Evolutionary conservation across 116 monocot species (phyloP), one percentile per base, ranked within the genome.

Genomic region (Papilionanthe hybrid): DNA sequence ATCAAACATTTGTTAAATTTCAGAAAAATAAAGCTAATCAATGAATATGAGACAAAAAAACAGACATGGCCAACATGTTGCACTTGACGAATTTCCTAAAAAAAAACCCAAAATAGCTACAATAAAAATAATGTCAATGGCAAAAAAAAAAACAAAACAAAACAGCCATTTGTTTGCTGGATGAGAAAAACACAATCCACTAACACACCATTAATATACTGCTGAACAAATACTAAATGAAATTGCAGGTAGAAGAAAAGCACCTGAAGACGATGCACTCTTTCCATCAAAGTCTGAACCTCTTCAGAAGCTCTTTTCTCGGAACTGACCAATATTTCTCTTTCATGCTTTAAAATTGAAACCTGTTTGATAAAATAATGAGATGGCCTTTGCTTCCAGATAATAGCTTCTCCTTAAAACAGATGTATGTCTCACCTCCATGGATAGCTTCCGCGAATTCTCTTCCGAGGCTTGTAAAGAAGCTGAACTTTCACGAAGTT

Each of bases 231-330:
- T n/a, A 20, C 30, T 41, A 72, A 23, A 76, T 7, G 18, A 45
- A 72, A 69, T 4, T 84, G 12, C 66, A 65, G 1, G 11, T 8
- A 78, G 50, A 55, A 67, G 56, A 78, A 27, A 30, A 29, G 5
- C 19, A 92, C 96, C 90, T 97, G 97, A 78, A 98, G 91, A 5
- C 93, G 89, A 79, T 86, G 83, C 23, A 91, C 84, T 87, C 92
- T 90, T 81, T 93, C 93, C 10, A 87, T 85, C 78, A 98, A 87
- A 86, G 79, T 82, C 19, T 47, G 83, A 79, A 91, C 75, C 85
- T 98, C 98, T 78, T 91, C 93, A 84, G 80, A 79, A 75, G 91
- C 88, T 84, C 86, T 89, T 84, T 90, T 94, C 77, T 98, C 98
- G 9, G 98, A 90, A 32, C 81, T 90, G 28, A 41, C 20, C 27